Base-by-base conservation (phyloP, 306 rosid species). In the Arachis stenosperma region DNA sequence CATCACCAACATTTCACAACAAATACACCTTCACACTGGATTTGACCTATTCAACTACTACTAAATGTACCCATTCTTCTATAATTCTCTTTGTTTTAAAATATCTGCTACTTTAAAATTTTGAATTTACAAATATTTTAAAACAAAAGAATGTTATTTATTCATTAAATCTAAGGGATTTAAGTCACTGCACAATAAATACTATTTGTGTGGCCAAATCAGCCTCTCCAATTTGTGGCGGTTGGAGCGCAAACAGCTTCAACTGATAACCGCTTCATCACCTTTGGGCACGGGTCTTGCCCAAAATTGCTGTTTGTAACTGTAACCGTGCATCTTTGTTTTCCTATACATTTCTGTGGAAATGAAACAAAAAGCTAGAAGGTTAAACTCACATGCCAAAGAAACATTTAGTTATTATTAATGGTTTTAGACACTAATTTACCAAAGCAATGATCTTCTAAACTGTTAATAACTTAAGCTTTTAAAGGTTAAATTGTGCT, bases 251-350 rank as follows among this genome's bases (percentile, higher is more conserved):
- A 90, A 6, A 86, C 69, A 36, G 91, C 94, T 85, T 90, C 97
- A 43, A 89, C 92, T 27, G 88, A 86, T 51, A 88, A 63, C 67
- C 74, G 62, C 53, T 90, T 90, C 56, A 81, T 39, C 71, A 75
- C 74, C 46, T 80, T 78, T 33, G 93, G 94, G 83, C 94, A 88
- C 1, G 97, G 94, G 27, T 90, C 97, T 77, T 51, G 59, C 27
- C 88, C 90, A 37, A 90, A 88, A 60, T 73, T 80, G 50, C 80
- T 65, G 73, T 78, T 80, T 57, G 94, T 81, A 76, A 82, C 61
- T 0, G 86, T 33, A 33, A 86, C 84, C n/a, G 48, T 61, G 81
- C 97, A 90, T 58, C 63, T 71, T 64, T 61, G 52, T 70, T 82
- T 87, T 52, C 97, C 93, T 10, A 82, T 7, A 75, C 97, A 90